Evolutionary conservation across 1,284 basidiomycete genomes (phyloP), one percentile per base, ranked within the genome.

Genomic region (Phlebopus sp.): DNA sequence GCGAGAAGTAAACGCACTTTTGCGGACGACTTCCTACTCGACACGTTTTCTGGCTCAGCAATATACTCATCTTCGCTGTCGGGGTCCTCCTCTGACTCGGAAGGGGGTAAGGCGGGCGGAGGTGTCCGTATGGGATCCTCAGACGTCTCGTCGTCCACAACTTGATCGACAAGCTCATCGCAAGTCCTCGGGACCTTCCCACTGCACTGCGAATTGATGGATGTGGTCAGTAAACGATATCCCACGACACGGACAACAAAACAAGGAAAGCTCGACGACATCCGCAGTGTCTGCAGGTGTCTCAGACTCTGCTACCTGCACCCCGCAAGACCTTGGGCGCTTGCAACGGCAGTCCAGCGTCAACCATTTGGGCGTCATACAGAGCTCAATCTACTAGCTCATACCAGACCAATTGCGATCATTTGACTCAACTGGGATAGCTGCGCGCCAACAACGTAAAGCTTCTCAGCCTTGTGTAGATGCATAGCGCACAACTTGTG

Each of bases 21-120:
- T 7, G 66, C 60, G 13, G 50, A 52, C 7, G 50, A 14, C 55
- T 50, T 55, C 63, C 42, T 51, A 53, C 49, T 64, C 74, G 34
- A 54, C 54, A 54, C 27, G 10, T 64, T 64, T 43, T 60, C 58
- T 30, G 64, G 61, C 46, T 78, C 78, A 23, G 69, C 82, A 35
- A 84, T 72, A 62, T 86, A 84, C 56, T 89, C 86, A 55, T 89
- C 86, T 53, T 78, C 84, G 59, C 80, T 84, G 44, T 71, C 76
- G 37, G 65, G 65, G 32, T 78, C 75, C 30, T 71, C 75, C 35
- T 78, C 78, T 2, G 81, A 78, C 52, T 79, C 79, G 8, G 75
- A 74, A 15, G 62, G 59, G 1, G 54, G 64, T 52, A 68, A 36
- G 0, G 64, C 62, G 31, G 66, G 65, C 14, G 55, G 64, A 32